These are phyloP conservation scores for Penicillium cinerascens DNA, from an alignment of 495 filamentous ascomycete genomes.

Conservation along the genomic window DNA sequence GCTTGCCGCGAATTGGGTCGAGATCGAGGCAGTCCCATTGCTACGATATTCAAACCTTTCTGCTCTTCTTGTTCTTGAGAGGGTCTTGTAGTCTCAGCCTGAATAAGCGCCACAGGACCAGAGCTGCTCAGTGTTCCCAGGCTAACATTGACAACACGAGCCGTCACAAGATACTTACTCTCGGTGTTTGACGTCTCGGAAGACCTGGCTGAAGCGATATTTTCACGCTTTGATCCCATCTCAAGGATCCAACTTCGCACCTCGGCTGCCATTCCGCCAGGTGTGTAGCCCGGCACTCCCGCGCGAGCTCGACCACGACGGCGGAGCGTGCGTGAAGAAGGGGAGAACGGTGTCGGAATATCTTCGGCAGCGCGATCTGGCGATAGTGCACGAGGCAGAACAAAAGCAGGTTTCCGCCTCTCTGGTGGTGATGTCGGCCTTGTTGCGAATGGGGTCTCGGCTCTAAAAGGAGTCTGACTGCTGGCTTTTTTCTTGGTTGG, in stretches of 20 bases:
- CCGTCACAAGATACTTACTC: conserved; percentile 21
- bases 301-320: conserved; percentile 30
- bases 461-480: conserved; percentile 14
- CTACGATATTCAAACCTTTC: conserved; percentile 22
- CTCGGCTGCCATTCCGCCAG: conserved; percentile 43
- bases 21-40: conserved; percentile 29
- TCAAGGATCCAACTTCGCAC: conserved; percentile 45
- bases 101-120: conserved; percentile 31
- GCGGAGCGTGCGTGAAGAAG: conserved; percentile 32
- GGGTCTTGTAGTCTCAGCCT: conserved; percentile 6
- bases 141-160: conserved; percentile 16
- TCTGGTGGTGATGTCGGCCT: conserved; percentile 14
- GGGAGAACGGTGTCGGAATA: conserved; percentile 41
- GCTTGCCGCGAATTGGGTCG: conserved; percentile 1
- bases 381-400: conserved; percentile 40
- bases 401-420: conserved; percentile 35
- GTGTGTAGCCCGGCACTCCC: conserved; percentile 22
- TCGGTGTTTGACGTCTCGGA: not conserved
- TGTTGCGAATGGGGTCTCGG: conserved; percentile 16
- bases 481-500: conserved; percentile 17
- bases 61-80: not conserved
- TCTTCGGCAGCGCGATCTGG: conserved; percentile 23
- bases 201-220: not conserved
- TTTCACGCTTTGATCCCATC: conserved; percentile 34
- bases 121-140: conserved; percentile 25